Conservation (phyloP, 1,284 basidiomycete genomes). For the Mycocalia duriaeana region DNA sequence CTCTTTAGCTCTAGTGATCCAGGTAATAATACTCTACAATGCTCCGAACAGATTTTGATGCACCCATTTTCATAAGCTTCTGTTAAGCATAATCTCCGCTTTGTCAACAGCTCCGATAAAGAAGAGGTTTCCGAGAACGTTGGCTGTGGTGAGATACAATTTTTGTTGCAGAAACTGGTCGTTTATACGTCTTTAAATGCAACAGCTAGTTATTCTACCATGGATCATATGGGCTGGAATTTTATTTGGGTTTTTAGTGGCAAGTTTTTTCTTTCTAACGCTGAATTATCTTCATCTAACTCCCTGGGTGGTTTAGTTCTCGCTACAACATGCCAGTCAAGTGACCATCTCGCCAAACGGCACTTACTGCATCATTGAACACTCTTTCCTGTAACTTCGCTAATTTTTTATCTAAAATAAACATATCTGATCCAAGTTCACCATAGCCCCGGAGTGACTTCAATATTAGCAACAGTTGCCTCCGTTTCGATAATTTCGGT, state of each 20-base stretch:
- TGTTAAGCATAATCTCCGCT: neutral
- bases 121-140: neutral
- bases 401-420: neutral
- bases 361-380: conserved; percentile 22
- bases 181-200: too few species aligned
- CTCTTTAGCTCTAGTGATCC: too few species aligned
- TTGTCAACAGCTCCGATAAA: neutral
- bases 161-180: too few species aligned
- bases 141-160: too few species aligned
- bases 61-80: too few species aligned
- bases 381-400: too few species aligned
- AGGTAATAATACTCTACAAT: too few species aligned
- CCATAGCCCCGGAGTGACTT: conserved; percentile 22
- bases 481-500: conserved; percentile 14
- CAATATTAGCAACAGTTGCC: conserved; percentile 7
- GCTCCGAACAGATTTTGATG: too few species aligned
- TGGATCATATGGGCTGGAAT: conserved; percentile 22
- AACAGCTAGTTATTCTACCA: conserved; percentile 21
- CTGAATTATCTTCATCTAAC: too few species aligned
- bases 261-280: conserved; percentile 7
- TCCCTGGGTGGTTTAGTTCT: too few species aligned
- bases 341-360: conserved; percentile 14
- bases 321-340: conserved; percentile 8
- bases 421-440: too few species aligned
- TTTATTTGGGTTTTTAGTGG: conserved; percentile 19